Conservation (phyloP, 108 stramenopile species). For the Fragilaria crotonensis region DNA sequence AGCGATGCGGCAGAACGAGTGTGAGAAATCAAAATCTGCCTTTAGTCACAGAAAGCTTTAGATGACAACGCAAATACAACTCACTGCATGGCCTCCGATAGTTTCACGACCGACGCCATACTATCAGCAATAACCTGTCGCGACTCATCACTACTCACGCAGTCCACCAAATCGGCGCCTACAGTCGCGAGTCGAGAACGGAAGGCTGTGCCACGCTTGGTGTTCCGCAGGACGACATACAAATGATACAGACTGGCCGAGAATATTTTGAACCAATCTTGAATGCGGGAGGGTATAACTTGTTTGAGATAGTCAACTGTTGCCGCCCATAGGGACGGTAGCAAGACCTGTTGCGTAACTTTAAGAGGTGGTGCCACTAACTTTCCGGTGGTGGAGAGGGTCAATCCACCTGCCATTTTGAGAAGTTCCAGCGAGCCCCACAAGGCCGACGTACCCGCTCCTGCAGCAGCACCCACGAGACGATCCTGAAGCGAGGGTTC, state of each 20-base stretch:
- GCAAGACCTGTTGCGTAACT: slow-evolving; percentile 30
- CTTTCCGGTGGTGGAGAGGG: slow-evolving; percentile 38
- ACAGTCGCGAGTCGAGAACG: slow-evolving; percentile 13
- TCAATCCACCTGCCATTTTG: slow-evolving; percentile 31
- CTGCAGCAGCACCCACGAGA: no score
- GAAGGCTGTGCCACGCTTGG: slow-evolving; percentile 17
- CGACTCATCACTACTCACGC: slow-evolving; percentile 34
- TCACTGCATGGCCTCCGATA: slow-evolving; percentile 53
- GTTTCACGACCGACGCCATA: slow-evolving; percentile 49
- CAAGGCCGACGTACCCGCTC: no score
- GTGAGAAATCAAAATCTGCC: no score
- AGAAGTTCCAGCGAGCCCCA: slow-evolving; percentile 25
- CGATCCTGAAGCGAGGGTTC: no score
- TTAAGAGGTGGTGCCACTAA: slow-evolving; percentile 43
- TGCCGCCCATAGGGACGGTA: slow-evolving; percentile 27
- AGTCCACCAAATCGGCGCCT: slow-evolving; percentile 35
- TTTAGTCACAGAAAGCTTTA: not conserved
- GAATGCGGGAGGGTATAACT: slow-evolving; percentile 24
- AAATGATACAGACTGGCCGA: slow-evolving; percentile 32
- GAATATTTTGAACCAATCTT: slow-evolving; percentile 54
- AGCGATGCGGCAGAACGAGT: not conserved
- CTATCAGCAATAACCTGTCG: slow-evolving; percentile 60
- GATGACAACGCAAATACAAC: slow-evolving; percentile 2
- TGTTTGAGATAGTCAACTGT: slow-evolving; percentile 18
- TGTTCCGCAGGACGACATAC: slow-evolving; percentile 21